Evolutionary conservation across 306 rosid genomes (phyloP).

Genomic region (Geum urbanum): DNA sequence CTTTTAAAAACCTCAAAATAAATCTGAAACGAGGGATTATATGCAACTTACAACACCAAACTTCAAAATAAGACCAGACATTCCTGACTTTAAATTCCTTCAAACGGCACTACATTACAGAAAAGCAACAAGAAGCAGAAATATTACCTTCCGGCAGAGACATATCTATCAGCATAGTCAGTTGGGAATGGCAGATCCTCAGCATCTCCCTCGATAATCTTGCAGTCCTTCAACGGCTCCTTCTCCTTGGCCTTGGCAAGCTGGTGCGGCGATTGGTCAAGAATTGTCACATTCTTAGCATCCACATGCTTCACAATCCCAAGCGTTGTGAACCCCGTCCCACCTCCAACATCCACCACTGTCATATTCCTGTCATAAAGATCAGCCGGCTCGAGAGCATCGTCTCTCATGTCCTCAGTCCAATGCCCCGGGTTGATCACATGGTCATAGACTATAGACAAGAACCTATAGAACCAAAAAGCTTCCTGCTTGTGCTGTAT

Average conservation of each 20-base stretch:
- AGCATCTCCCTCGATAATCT: constrained; percentile 79
- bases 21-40: background rate
- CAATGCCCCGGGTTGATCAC: constrained; percentile 88
- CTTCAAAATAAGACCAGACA: background rate
- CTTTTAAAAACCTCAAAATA: background rate
- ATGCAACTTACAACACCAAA: background rate
- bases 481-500: constrained; percentile 94
- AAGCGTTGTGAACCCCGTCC: constrained; percentile 85
- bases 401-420: constrained; percentile 97
- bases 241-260: constrained; percentile 94
- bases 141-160: constrained; percentile 82
- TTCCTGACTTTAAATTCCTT: background rate
- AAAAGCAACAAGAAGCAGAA: background rate
- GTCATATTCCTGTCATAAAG: constrained; percentile 59
- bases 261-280: constrained; percentile 96
- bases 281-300: constrained; percentile 85
- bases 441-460: constrained; percentile 84
- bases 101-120: constrained; percentile 2
- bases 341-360: constrained; percentile 91
- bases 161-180: constrained; percentile 88
- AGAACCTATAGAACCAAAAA: constrained; percentile 88
- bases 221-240: constrained; percentile 79
- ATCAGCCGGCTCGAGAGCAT: constrained; percentile 88
- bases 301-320: constrained; percentile 87
- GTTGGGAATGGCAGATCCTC: constrained; percentile 80